Base-by-base conservation (phyloP, 2,329 filamentous ascomycete species). In the Tricladium varicosporioides region DNA sequence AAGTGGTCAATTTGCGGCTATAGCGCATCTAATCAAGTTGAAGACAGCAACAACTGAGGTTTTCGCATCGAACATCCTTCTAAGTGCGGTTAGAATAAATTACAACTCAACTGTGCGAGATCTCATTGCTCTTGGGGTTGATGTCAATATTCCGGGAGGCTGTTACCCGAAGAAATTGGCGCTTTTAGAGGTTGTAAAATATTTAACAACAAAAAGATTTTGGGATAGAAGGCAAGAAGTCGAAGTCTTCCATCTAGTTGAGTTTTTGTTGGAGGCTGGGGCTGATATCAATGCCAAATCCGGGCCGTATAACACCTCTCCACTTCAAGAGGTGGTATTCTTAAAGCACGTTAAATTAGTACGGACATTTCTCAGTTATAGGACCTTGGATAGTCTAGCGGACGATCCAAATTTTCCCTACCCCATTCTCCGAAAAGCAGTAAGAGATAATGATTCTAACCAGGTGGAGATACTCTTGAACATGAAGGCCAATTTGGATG, bases 31-130 rank as follows among this genome's bases (percentile, higher is more conserved):
- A 22, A 57, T 64, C 27, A 58, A 48, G 40, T 22, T 59, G 19
- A 61, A 63, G 48, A 55, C 46, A 53, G 44, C 60, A 53, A 54
- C 62, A 33, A 50, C 45, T 48, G 58, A 61, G 51, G 58, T 64
- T 13, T 64, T 64, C 40, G 33, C 48, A 43, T 61, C 56, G 40
- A 51, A 64, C 44, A 33, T 64, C 33, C 55, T 64, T 19, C 15
- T 55, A 1, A 57, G 51, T 50, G 59, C 59, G 22, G 52, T 43
- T n/a, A 54, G 57, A 57, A 5, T 57, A 5, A 40, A 53, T 15
- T 22, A 55, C 5, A 42, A 36, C 11, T 18, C 50, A 18, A 54
- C 40, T 8, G 48, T 61, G 22, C 56, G 13, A 33, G 42, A 56
- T 51, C 7, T 59, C n/a, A 22, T 61, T 50, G 53, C 47, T 51